Percentiles rank a stretch among this genome's conserved stretches.
These are phyloP conservation scores for Cyberlindnera veronae DNA, from an alignment of 805 yeast species.

Conservation along the genomic window DNA sequence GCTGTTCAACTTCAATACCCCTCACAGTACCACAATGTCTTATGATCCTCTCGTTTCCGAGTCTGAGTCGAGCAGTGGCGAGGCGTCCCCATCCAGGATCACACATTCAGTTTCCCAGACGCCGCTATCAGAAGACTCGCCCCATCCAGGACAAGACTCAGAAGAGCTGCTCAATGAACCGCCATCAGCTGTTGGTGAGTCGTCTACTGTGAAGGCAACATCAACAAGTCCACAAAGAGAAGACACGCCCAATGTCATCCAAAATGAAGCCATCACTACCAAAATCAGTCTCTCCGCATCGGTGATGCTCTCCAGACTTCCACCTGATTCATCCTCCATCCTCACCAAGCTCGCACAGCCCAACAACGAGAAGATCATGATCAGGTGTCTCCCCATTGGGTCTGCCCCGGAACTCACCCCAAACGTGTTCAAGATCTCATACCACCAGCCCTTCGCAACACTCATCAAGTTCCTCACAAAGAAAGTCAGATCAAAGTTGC, in stretches of 20 bases:
- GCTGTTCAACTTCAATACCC: too few species aligned
- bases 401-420: constrained; percentile 50
- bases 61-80: constrained; percentile 23
- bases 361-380: constrained; percentile 30
- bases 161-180: not conserved
- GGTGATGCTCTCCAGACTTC: constrained; percentile 20
- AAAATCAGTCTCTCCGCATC: constrained; percentile 25
- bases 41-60: constrained; percentile 24
- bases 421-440: constrained; percentile 45
- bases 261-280: constrained; percentile 20
- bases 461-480: constrained; percentile 42
- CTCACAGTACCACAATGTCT: too few species aligned
- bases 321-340: constrained; percentile 18
- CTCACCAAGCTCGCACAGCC: constrained; percentile 14
- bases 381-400: constrained; percentile 60
- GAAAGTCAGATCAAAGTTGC: constrained; percentile 30
- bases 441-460: constrained; percentile 44
- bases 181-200: not conserved
- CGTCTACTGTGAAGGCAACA: not conserved
- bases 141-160: not conserved
- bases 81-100: constrained; percentile 8
- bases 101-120: constrained; percentile 1
- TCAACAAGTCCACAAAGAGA: not conserved
- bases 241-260: constrained; percentile 8
- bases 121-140: constrained; percentile 5